Evolutionary conservation across 2,329 filamentous ascomycete genomes (phyloP), one percentile per base, ranked within the genome.

Genomic region (Fusarium sp.): DNA sequence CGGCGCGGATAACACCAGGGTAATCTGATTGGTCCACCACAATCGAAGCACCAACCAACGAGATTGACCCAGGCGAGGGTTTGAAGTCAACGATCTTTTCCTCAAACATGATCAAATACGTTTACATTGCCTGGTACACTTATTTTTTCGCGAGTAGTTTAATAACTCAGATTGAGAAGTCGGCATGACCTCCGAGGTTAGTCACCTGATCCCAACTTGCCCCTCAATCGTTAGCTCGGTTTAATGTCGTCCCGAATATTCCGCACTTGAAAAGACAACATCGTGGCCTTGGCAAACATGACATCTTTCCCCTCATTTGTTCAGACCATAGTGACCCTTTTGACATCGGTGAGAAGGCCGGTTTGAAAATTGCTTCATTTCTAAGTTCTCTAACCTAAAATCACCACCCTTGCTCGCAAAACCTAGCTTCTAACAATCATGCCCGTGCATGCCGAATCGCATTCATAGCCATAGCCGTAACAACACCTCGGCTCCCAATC

Each of bases 11-110:
- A 8, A 75, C 48, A 0, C 72, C 72, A 17, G 52, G 42, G 20
- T 57, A 38, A 22, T 75, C 72, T 47, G 57, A 58, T n/a, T 72
- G 26, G 49, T 63, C 64, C 18, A 75, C 52, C 22, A 74, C 44
- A 15, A 75, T 66, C 8, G 59, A 39, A 7, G 72, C 68, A 55
- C 55, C 48, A 20, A 63, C 56, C 31, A 74, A 45, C 12, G 52
- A 24, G 8, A 63, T 36, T 12, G 71, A 71, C 26, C 49, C 63
- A 15, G 24, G 11, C 0, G 60, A 58, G 4, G 63, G 17, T 1
- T 45, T 15, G 9, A 75, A 75, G 20, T 54, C 48, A 24, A 72
- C 24, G 7, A 74, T 45, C 15, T 35, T 49, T 24, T 74, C 60
- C 22, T 75, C 72, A 24, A 75, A 61, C 72, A 74, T 74, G 12